Conservation (phyloP, 768 basidiomycete genomes). For the Pholiota microspora region DNA sequence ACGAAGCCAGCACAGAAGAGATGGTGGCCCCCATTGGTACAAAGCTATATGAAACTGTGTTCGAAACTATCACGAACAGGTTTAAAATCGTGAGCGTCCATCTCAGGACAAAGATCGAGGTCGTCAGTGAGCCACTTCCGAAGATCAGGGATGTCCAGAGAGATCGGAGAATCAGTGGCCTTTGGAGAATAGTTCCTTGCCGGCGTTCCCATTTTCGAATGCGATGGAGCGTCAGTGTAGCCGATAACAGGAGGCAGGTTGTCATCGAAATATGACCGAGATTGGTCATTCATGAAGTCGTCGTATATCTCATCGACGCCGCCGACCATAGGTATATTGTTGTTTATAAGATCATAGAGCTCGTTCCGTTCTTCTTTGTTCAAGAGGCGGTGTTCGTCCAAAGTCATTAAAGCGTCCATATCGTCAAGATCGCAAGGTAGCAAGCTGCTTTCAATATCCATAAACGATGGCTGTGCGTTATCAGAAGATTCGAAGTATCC, state of each 20-base stretch:
- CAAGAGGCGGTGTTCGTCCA: conserved; percentile 33
- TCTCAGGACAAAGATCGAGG: conserved; percentile 13
- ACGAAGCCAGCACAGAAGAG: not conserved
- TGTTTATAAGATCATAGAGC: conserved; percentile 50
- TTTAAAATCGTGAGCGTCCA: conserved; percentile 13
- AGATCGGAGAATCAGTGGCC: conserved; percentile 11
- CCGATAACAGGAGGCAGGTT: conserved; percentile 22
- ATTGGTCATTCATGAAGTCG: conserved; percentile 47
- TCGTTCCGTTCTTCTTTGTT: conserved; percentile 44
- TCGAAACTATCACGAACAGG: conserved; percentile 9
- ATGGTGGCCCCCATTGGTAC: too few species aligned
- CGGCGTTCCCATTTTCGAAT: conserved; percentile 6
- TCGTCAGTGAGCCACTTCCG: conserved; percentile 31
- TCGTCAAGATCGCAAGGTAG: conserved; percentile 7
- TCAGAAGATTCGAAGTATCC: conserved; percentile 19
- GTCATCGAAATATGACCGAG: conserved; percentile 45
- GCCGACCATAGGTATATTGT: conserved; percentile 41
- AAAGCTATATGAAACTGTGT: not conserved
- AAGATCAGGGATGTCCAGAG: conserved; percentile 27
- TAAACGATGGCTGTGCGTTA: conserved; percentile 12
- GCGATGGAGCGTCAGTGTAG: conserved; percentile 2
- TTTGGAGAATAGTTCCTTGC: conserved; percentile 2
- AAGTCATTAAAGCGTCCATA: conserved; percentile 15
- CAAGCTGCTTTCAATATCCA: conserved; percentile 14
- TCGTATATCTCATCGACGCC: conserved; percentile 54